Conservation (phyloP, 805 yeast species). For the Vanderwaltozyma polyspora region DNA sequence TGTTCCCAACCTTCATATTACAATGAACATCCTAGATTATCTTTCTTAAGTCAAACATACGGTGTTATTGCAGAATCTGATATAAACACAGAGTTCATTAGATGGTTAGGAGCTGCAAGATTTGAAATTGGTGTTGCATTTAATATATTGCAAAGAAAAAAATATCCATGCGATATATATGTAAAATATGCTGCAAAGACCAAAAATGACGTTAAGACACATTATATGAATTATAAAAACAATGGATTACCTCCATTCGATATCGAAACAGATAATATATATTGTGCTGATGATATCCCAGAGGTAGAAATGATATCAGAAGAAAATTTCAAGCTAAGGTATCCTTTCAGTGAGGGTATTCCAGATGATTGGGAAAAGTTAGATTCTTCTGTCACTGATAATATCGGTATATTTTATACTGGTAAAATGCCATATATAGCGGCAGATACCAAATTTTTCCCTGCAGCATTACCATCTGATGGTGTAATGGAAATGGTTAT, state of each 20-base stretch:
- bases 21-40: conserved; percentile 35
- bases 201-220: conserved; percentile 39
- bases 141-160: conserved; percentile 44
- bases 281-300: neutral
- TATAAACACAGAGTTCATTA: conserved; percentile 78
- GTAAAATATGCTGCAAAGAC: conserved; percentile 53
- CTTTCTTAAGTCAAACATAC: conserved; percentile 78
- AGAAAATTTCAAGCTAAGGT: conserved; percentile 35
- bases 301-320: conserved; percentile 23
- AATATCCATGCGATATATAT: conserved; percentile 73
- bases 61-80: conserved; percentile 92
- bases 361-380: conserved; percentile 63
- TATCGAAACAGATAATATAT: conserved; percentile 1
- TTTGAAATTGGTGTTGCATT: conserved; percentile 74
- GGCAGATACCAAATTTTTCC: conserved; percentile 75
- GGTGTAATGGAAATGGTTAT: conserved; percentile 77
- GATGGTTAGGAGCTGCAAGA: conserved; percentile 79
- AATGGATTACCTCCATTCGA: neutral
- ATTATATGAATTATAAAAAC: conserved; percentile 31
- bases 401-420: conserved; percentile 65
- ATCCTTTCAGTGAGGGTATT: conserved; percentile 31
- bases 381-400: conserved; percentile 36
- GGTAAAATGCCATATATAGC: conserved; percentile 92
- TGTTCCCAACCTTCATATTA: conserved; percentile 41
- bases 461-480: conserved; percentile 84